phyloP scores from a whole-genome alignment of 2,329 filamentous ascomycete species.

The Fusarium longipes region DNA sequence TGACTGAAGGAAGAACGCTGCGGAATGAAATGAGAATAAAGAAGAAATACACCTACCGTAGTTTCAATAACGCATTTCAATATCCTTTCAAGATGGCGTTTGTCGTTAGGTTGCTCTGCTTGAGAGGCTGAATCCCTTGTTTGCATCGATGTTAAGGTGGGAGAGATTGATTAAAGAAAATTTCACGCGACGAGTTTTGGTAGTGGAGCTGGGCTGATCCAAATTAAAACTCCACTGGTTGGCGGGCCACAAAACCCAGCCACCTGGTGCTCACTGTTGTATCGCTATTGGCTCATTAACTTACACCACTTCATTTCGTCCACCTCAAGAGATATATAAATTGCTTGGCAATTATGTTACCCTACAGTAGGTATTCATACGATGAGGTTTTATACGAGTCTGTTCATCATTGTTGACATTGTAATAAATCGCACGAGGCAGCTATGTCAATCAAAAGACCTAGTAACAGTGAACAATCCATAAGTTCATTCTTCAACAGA shows the following conservation, averaged over 20 bases:
- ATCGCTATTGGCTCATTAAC: constrained; percentile 21
- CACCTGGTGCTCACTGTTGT: not conserved
- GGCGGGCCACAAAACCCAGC: constrained; percentile 25
- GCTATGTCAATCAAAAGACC: not conserved
- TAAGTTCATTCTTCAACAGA: too few species aligned
- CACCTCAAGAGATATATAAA: not conserved
- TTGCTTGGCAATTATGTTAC: not conserved
- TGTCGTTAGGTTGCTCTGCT: not conserved
- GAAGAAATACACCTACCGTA: constrained; percentile 10
- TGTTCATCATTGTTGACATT: constrained; percentile 33
- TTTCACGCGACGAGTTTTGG: constrained; percentile 26
- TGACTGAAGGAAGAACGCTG: constrained; percentile 49
- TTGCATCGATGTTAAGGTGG: not conserved
- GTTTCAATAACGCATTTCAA: not conserved
- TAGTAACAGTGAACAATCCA: not conserved
- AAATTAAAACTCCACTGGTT: constrained; percentile 16
- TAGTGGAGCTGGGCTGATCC: constrained; percentile 10
- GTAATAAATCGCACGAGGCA: not conserved
- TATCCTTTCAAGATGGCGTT: not conserved
- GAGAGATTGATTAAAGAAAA: constrained; percentile 16
- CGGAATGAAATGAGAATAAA: constrained; percentile 10
- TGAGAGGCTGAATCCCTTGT: not conserved
- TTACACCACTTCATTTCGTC: not conserved
- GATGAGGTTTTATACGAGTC: constrained; percentile 22
- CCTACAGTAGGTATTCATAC: not conserved